Base-by-base conservation (phyloP, 164 flowering plant genomes). In the Aristolochia contorta region DNA sequence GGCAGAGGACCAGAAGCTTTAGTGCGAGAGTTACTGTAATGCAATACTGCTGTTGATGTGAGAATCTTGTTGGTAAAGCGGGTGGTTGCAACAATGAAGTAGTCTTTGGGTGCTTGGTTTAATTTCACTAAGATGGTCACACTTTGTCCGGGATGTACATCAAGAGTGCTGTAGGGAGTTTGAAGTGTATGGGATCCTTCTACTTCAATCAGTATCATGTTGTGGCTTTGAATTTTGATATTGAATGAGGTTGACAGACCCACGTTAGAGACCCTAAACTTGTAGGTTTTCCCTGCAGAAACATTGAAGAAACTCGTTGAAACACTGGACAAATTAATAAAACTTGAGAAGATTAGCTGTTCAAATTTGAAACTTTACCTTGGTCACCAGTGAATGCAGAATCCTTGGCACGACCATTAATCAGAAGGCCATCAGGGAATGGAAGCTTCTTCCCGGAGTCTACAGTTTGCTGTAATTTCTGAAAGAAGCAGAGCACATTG, bases 141-240 rank as follows among this genome's bases (percentile, higher is more conserved):
- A 19, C 82, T 77, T 64, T 79, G 86, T 16, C 83, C 83, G 0
- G 71, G 76, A 61, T 82, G 86, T 37, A 82, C 51, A 41, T 82
- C 86, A 6, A 81, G 71, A 16, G 85, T 77, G 21, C 74, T 76
- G 33, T 79, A 79, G 8, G 64, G 6, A 47, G 68, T 69, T 33
- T 79, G 82, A 16, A 77, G 15, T n/a, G 77, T 71, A 55, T 82
- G 82, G n/a, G 83, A 66, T 61, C 86, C 86, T 70, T 82, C 86
- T 47, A 71, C 65, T 62, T 82, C 86, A 20, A 82, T 77, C 57
- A 79, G 66, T 59, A 49, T 69, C 69, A 79, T 30, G 8, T 15
- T 45, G 56, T 79, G 83, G 10, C 79, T 79, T 58, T 82, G 81
- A 74, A 79, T 79, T 54, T 82, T 72, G 63, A 82, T 72, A 62